Percentiles rank a stretch among this genome's conserved stretches.
phyloP scores from a whole-genome alignment of 75 land plant species.

The Pinus tabuliformis region DNA sequence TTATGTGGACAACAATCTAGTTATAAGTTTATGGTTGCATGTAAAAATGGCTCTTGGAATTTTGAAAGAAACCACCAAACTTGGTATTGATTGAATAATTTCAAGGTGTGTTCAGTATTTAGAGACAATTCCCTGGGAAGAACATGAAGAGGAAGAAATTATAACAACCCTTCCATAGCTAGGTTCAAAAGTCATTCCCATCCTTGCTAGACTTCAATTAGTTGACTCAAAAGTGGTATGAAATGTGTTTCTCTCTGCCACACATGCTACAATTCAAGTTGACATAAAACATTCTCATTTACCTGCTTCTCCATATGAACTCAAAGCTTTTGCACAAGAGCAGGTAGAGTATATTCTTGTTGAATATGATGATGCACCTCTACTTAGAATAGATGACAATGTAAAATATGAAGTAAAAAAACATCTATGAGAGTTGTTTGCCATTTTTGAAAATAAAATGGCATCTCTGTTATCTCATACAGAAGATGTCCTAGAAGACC shows the following conservation, averaged over 20 bases:
- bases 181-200: constrained; percentile 53
- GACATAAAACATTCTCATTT: constrained; percentile 11
- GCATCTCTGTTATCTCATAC: constrained; percentile 8
- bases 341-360: constrained; percentile 88
- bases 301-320: constrained; percentile 29
- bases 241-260: constrained; percentile 57
- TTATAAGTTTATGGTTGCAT: constrained; percentile 45
- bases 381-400: constrained; percentile 45
- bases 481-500: constrained; percentile 10
- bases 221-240: constrained; percentile 41
- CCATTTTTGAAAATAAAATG: constrained; percentile 33
- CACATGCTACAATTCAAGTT: constrained; percentile 58
- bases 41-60: constrained; percentile 59
- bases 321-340: constrained; percentile 69
- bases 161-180: constrained; percentile 34
- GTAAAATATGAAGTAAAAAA: constrained; percentile 49
- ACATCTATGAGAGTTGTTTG: constrained; percentile 39
- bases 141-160: constrained; percentile 73
- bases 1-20: constrained; percentile 28
- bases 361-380: constrained; percentile 88
- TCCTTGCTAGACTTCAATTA: constrained; percentile 52
- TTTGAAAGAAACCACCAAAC: constrained; percentile 46
- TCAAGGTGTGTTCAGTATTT: constrained; percentile 53
- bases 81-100: constrained; percentile 43
- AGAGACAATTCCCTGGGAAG: constrained; percentile 79